Conservation (phyloP, 1,284 basidiomycete genomes). For the Ceratobasidium sp. region DNA sequence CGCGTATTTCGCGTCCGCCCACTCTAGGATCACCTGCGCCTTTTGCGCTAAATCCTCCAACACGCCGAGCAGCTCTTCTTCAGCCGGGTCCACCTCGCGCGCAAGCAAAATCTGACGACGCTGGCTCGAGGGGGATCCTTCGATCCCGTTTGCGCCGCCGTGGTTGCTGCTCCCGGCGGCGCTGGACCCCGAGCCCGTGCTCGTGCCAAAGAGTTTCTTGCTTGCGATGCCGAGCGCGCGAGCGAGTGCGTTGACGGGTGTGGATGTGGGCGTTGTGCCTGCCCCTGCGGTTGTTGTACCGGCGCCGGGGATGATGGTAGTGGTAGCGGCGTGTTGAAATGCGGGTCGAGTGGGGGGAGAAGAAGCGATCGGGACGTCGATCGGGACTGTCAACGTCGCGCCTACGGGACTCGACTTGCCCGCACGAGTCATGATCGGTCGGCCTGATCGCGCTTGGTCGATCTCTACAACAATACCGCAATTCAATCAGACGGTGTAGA, state of each 20-base stretch:
- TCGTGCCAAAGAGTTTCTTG: conserved; percentile 85
- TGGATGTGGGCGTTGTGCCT: conserved; percentile 28
- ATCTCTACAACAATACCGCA: conserved; percentile 66
- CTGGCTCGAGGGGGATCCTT: conserved; percentile 49
- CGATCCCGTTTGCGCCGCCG: conserved; percentile 23
- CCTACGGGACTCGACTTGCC: conserved; percentile 46
- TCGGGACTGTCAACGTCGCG: conserved; percentile 47
- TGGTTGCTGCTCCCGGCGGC: conserved; percentile 47
- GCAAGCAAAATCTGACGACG: conserved; percentile 48
- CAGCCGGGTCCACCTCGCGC: conserved; percentile 74
- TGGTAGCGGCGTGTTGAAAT: conserved; percentile 18
- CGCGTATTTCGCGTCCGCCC: conserved; percentile 93
- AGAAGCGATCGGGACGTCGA: conserved; percentile 47
- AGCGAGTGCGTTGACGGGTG: conserved; percentile 81
- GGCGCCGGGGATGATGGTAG: too few relatives aligned
- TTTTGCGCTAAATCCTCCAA: conserved; percentile 95
- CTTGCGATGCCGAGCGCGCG: conserved; percentile 89
- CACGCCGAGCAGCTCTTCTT: conserved; percentile 79
- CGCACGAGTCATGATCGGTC: conserved; percentile 48
- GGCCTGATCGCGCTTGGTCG: conserved; percentile 53
- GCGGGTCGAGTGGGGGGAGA: conserved; percentile 32
- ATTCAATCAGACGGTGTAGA: conserved; percentile 9
- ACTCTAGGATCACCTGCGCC: conserved; percentile 91
- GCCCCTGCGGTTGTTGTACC: conserved; percentile 4
- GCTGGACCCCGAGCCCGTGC: conserved; percentile 22